Percentiles rank a stretch among this genome's conserved stretches.
These are phyloP conservation scores for Vitis labrusca DNA, from an alignment of 164 flowering plant genomes.

Conservation along the genomic window DNA sequence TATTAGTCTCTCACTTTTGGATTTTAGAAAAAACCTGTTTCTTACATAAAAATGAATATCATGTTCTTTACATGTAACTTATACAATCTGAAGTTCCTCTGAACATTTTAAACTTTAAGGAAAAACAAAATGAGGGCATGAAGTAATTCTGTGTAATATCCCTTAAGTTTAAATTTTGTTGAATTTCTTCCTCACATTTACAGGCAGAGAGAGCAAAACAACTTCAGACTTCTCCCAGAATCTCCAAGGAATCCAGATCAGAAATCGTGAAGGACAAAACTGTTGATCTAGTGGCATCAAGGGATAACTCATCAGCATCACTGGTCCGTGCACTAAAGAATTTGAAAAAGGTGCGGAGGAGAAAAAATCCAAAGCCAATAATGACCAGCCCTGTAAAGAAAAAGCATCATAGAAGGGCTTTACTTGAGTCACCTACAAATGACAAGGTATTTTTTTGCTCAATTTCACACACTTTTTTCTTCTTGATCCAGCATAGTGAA, in stretches of 20 bases:
- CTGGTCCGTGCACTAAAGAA: conserved; percentile 15
- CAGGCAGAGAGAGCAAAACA: conserved; percentile 32
- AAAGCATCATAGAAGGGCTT: conserved; percentile 23
- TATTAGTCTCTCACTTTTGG: too few relatives aligned
- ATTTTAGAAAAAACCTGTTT: too few relatives aligned
- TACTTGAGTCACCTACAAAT: conserved; percentile 11
- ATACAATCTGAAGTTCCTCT: too few relatives aligned
- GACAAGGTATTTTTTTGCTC: conserved; percentile 27
- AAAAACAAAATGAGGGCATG: too few relatives aligned
- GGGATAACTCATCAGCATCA: conserved; percentile 16
- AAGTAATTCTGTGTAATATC: too few relatives aligned
- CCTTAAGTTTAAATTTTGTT: not conserved
- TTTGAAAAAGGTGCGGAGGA: conserved; percentile 20
- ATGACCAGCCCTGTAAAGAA: conserved; percentile 24
- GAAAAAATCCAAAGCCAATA: conserved; percentile 21
- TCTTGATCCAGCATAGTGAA: not conserved
- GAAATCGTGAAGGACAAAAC: conserved; percentile 14
- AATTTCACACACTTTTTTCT: not conserved
- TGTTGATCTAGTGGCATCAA: conserved; percentile 18
- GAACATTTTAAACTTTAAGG: too few relatives aligned
- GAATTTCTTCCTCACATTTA: not conserved
- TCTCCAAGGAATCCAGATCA: conserved; percentile 15
- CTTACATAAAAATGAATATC: too few relatives aligned
- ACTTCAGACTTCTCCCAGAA: conserved; percentile 11
- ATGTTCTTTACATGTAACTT: too few relatives aligned